Conservation (phyloP, 495 filamentous ascomycete genomes). For the Hypoxylon lienhwacheense region DNA sequence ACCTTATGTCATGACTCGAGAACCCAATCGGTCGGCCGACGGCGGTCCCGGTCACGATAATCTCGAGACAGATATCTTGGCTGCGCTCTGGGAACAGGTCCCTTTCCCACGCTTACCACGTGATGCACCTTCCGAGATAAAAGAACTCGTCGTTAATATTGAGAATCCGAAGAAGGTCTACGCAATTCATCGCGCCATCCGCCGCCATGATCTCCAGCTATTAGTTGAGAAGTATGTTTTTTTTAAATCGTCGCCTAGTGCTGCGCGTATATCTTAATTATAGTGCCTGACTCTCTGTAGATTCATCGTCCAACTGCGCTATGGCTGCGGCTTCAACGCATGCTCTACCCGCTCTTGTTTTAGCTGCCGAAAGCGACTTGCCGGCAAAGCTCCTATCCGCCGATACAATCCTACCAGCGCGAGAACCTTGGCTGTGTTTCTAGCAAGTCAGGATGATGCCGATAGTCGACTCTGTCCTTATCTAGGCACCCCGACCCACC, state of each 20-base stretch:
- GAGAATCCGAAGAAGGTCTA: slow-evolving; percentile 58
- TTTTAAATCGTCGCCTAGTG: not conserved
- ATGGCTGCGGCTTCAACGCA: slow-evolving; percentile 70
- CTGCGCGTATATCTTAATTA: not conserved
- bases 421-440: slow-evolving; percentile 73
- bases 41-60: slow-evolving; percentile 32
- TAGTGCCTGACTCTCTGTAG: slow-evolving; percentile 50
- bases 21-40: slow-evolving; percentile 46
- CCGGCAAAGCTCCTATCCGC: slow-evolving; percentile 67
- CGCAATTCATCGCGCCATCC: slow-evolving; percentile 52
- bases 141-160: slow-evolving; percentile 51
- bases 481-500: slow-evolving; percentile 40
- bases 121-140: slow-evolving; percentile 56
- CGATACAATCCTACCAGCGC: slow-evolving; percentile 71
- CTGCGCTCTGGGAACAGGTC: slow-evolving; percentile 55
- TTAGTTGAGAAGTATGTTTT: slow-evolving; percentile 57
- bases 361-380: slow-evolving; percentile 67
- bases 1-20: slow-evolving; percentile 58
- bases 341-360: slow-evolving; percentile 82
- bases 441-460: slow-evolving; percentile 79
- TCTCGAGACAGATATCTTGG: slow-evolving; percentile 41
- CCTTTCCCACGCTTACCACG: slow-evolving; percentile 53
- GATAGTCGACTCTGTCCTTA: slow-evolving; percentile 72
- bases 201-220: slow-evolving; percentile 55
- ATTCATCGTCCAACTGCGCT: slow-evolving; percentile 79